Evolutionary conservation across 2,329 filamentous ascomycete genomes (phyloP).

Genomic region (Talaromyces sp.): DNA sequence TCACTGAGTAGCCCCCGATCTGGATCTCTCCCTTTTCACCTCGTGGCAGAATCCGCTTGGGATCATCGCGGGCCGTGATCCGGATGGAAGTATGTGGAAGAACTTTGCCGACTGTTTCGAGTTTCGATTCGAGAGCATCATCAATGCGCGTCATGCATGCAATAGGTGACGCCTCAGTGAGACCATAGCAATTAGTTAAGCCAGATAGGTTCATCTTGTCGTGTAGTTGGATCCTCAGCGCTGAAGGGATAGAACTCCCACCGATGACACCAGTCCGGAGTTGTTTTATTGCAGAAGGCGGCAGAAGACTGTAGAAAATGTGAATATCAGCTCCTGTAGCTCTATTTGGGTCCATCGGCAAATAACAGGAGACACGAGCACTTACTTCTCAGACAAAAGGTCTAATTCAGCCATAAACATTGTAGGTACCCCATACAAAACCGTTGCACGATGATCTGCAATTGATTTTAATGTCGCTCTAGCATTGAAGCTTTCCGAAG

Average conservation of each 20-base stretch:
- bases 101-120: background rate
- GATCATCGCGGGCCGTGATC: too few species aligned
- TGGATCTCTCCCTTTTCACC: too few species aligned
- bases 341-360: background rate
- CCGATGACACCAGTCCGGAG: too few species aligned
- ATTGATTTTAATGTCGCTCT: background rate
- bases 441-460: background rate
- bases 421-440: background rate
- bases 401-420: background rate
- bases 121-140: background rate
- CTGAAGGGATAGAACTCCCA: too few species aligned
- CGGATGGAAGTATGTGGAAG: background rate
- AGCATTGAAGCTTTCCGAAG: background rate
- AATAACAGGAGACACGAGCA: too few species aligned
- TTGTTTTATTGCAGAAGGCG: background rate
- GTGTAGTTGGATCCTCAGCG: too few species aligned
- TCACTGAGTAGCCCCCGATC: too few species aligned
- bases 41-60: too few species aligned
- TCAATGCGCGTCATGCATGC: background rate
- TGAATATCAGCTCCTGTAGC: background rate
- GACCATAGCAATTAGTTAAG: background rate
- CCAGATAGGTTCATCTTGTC: too few species aligned
- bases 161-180: background rate
- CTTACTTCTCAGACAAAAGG: too few species aligned
- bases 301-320: background rate